Base-by-base conservation (phyloP, 805 yeast species). In the Saccharomyces kudriavzevii region DNA sequence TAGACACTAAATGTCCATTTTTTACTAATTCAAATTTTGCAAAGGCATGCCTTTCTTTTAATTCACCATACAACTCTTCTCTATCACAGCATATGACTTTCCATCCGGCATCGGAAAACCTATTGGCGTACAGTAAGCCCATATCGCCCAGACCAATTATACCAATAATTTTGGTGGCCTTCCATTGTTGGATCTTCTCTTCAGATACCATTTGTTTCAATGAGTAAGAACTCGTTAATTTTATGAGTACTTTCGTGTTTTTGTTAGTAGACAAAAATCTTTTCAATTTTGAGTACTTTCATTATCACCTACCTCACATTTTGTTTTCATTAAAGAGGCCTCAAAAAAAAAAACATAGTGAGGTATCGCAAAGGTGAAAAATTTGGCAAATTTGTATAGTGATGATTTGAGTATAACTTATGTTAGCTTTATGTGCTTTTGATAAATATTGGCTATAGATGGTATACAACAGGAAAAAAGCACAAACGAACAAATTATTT, bases 101-200 rank as follows among this genome's bases (percentile, higher is more conserved):
- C 96, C 96, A 89, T 1, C 97, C 97, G 2, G 89, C 91, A 51
- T 78, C 77, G 28, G 88, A 76, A 62, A 94, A 84, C 52, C 85
- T 72, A 22, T 77, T 75, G 53, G 98, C 97, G 65, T 94, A 94
- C 62, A 94, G 71, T 40, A 81, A 73, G 6, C 99, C 99, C 99
- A 94, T 94, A 68, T 92, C 98, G 29, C 99, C 99, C 35, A 92
- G 78, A 2, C 99, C 99, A 55, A 94, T 91, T 58, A 94, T 87
- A 1, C 99, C 99, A 48, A 94, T 79, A 22, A 75, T 75, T 65
- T 85, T 85, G 22, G 74, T 58, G 13, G 54, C 53, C 53, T 77
- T 74, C 79, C 77, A 74, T 55, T 59, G 53, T 11, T 49, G 46
- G 5, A 66, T 53, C 40, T 56, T 62, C 6, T 60, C 60, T 8